Conservation (phyloP, 1,139 yeast species). For the Debaryomyces udenii region DNA sequence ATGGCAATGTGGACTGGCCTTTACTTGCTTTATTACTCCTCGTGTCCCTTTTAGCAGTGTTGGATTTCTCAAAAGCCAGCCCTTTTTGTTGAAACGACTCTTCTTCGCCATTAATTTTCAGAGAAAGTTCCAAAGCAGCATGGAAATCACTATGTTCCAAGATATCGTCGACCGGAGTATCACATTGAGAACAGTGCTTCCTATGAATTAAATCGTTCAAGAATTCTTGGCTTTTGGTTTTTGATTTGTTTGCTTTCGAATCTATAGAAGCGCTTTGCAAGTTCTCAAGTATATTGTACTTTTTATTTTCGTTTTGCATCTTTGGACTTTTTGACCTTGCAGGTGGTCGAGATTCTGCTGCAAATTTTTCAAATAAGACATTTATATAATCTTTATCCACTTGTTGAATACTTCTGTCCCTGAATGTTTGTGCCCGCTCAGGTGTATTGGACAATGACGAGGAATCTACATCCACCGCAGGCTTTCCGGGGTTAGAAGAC, state of each 20-base stretch:
- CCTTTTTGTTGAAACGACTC: neutral
- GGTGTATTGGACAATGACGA: constrained; percentile 1
- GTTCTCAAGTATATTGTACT: constrained; percentile 25
- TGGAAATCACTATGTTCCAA: constrained; percentile 48
- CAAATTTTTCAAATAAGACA: constrained; percentile 20
- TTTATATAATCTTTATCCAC: constrained; percentile 19
- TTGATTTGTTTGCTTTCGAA: constrained; percentile 11
- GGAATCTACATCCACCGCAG: constrained; percentile 15
- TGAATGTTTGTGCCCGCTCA: neutral
- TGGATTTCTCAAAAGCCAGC: neutral
- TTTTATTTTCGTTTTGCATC: constrained; percentile 6
- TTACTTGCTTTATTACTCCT: constrained; percentile 10
- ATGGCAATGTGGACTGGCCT: constrained; percentile 18
- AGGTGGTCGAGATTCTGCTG: constrained; percentile 6
- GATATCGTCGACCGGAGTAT: constrained; percentile 29
- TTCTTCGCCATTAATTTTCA: constrained; percentile 24
- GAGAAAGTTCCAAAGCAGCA: constrained; percentile 41
- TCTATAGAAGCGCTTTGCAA: constrained; percentile 15
- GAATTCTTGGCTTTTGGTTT: constrained; percentile 10
- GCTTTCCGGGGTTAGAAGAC: no score
- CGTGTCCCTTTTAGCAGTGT: neutral
- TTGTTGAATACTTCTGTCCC: constrained; percentile 6
- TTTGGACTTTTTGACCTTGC: constrained; percentile 7
- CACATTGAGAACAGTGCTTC: constrained; percentile 31
- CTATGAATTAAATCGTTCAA: constrained; percentile 22